Evolutionary conservation across 331 rosid genomes (phyloP), one percentile per base, ranked within the genome.

Genomic region (Pyrus hybrid): DNA sequence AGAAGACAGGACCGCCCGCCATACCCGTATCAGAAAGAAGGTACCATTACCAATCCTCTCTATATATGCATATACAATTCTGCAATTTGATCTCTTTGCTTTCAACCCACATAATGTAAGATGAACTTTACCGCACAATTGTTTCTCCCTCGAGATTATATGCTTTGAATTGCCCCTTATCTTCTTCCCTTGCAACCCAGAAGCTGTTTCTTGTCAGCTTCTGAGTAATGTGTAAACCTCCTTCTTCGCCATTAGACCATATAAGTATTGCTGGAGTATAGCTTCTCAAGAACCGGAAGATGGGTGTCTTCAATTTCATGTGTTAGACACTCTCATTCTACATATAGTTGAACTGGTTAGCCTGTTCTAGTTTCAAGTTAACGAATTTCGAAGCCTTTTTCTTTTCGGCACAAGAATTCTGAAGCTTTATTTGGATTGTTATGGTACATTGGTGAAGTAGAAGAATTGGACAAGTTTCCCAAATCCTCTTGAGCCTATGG

Each of bases 1-100:
- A 32, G 93, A 90, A 57, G 88, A 95, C 82, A 78, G 99, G 22
- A 69, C 83, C 21, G 99, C 99, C 6, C 98, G 97, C 76, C 99
- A 90, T 79, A 26, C 62, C 68, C 97, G 99, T 43, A 88, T 92
- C 85, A 76, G 99, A 82, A 95, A 95, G 91, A 95, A 91, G 99
- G 99, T 88, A 57, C 2, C 57, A 23, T 96, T 94, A 41, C 4
- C 57, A 57, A 37, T 37, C 43, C 43, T 37, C 43, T 35, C 43
- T 35, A 8, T 35, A 35, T 35, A 35, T 35, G 43, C 13, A 37
- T 37, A 37, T 37, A 37, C 43, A 37, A 37, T 37, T 62, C 68
- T 8, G 2, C 22, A 62, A 43, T 74, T 74, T 74, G 22, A 32
- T 63, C 28, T 26, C 6, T 61, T 60, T 25, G 1, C 58, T 22